phyloP scores from a whole-genome alignment of 305 asterid species.

The Fraxinus baroniana region DNA sequence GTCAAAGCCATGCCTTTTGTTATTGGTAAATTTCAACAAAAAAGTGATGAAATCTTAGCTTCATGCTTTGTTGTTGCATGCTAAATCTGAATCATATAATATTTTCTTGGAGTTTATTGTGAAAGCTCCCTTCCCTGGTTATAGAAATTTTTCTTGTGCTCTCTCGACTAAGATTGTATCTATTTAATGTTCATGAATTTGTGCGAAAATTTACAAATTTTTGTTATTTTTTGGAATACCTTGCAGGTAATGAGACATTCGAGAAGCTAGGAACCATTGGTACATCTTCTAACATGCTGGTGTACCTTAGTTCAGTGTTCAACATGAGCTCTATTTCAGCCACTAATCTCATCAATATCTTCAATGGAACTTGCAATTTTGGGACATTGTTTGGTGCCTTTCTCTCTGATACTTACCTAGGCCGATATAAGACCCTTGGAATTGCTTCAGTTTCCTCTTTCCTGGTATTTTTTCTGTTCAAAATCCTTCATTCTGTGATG shows the following conservation, averaged over 20 bases:
- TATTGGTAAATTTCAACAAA: slow-evolving; percentile 36
- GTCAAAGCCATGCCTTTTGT: slow-evolving; percentile 68
- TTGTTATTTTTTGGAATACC: neutral
- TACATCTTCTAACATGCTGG: slow-evolving; percentile 28
- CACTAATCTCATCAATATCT: slow-evolving; percentile 30
- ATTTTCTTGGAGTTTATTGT: neutral
- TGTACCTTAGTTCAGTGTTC: slow-evolving; percentile 34
- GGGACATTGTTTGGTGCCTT: slow-evolving; percentile 29
- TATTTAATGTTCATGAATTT: no score
- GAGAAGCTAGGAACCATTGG: slow-evolving; percentile 41
- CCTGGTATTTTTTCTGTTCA: slow-evolving; percentile 15
- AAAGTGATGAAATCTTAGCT: neutral
- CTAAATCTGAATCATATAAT: neutral
- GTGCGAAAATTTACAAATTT: neutral
- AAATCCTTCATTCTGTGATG: neutral
- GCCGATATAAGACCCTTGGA: slow-evolving; percentile 33
- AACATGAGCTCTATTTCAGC: slow-evolving; percentile 26
- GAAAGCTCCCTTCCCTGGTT: neutral
- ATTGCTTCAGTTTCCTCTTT: slow-evolving; percentile 31
- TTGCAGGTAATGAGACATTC: slow-evolving; percentile 29
- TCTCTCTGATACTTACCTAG: slow-evolving; percentile 37
- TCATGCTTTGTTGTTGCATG: neutral
- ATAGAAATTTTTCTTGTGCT: neutral
- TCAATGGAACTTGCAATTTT: slow-evolving; percentile 36
- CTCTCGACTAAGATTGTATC: neutral